phyloP scores from a whole-genome alignment of 352 stramenopile species.

The Phytophthora melonis region DNA sequence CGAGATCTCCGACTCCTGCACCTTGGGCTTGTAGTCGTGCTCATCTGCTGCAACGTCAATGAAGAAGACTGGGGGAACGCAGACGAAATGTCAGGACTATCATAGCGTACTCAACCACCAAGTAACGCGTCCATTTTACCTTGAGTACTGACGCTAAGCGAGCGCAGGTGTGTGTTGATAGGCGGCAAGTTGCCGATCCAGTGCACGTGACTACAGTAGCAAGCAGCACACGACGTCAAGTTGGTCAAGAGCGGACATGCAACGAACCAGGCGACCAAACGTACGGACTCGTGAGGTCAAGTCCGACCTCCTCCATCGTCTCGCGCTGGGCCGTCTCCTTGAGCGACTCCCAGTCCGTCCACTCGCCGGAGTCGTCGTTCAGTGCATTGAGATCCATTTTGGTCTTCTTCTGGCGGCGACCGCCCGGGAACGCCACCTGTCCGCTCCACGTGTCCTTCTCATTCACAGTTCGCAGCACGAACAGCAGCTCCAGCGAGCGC shows the following conservation, averaged over 20 bases:
- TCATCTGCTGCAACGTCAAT: slow-evolving; percentile 62
- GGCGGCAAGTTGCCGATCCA: slow-evolving; percentile 70
- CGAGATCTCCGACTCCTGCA: slow-evolving; percentile 76
- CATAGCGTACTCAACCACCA: neutral
- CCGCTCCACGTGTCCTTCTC: slow-evolving; percentile 84
- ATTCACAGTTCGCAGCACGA: slow-evolving; percentile 81
- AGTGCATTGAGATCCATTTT: slow-evolving; percentile 38
- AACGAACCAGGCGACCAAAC: slow-evolving; percentile 17
- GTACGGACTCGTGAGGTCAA: slow-evolving; percentile 69
- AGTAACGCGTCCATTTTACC: slow-evolving; percentile 30
- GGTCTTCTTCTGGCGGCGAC: slow-evolving; percentile 70
- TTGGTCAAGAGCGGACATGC: neutral
- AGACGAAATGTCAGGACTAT: slow-evolving; percentile 6
- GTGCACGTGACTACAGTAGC: slow-evolving; percentile 25
- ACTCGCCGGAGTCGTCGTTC: slow-evolving; percentile 42
- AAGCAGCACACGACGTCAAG: slow-evolving; percentile 6
- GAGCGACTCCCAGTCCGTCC: slow-evolving; percentile 70
- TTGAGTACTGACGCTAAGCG: slow-evolving; percentile 75
- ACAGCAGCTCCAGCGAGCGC: slow-evolving; percentile 72
- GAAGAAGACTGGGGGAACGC: slow-evolving; percentile 67
- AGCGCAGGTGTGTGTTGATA: slow-evolving; percentile 71
- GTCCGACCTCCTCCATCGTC: slow-evolving; percentile 84
- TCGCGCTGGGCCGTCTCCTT: slow-evolving; percentile 79
- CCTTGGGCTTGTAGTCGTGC: slow-evolving; percentile 53
- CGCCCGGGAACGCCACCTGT: slow-evolving; percentile 84